phyloP scores from a whole-genome alignment of 257 asterid genomes.

The Scutellaria baicalensis region DNA sequence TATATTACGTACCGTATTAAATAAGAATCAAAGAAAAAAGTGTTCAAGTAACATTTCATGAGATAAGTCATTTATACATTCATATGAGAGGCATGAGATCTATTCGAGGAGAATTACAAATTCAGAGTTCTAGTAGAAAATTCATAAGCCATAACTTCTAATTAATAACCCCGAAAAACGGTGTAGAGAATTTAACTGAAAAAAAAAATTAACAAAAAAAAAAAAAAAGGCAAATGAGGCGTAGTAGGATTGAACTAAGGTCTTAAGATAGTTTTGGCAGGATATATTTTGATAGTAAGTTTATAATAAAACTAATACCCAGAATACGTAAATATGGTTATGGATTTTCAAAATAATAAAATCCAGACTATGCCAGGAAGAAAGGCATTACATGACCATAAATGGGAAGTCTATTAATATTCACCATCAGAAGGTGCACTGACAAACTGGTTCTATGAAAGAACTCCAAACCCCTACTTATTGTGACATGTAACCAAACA shows the following conservation, averaged over 20 bases:
- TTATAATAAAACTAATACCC: too few species aligned
- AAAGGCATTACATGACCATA: background rate
- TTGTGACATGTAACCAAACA: constrained; percentile 15
- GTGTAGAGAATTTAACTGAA: background rate
- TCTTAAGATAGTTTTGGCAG: background rate
- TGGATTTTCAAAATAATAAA: background rate
- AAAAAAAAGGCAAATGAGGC: background rate
- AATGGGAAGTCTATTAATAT: background rate
- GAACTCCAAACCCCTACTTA: background rate
- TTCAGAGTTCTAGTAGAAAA: background rate
- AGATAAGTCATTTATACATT: background rate
- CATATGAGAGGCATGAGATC: background rate
- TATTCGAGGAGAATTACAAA: background rate
- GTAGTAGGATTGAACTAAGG: background rate
- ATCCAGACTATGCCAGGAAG: background rate
- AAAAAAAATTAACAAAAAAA: background rate
- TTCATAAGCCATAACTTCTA: background rate
- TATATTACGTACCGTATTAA: background rate
- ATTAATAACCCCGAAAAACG: background rate
- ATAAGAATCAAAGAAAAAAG: background rate
- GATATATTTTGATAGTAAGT: background rate
- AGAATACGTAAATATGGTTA: background rate
- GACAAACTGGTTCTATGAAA: background rate
- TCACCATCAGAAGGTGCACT: background rate
- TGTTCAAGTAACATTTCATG: background rate